Conservation (phyloP, 2,329 filamentous ascomycete species). For the Leptographium galeiforme region DNA sequence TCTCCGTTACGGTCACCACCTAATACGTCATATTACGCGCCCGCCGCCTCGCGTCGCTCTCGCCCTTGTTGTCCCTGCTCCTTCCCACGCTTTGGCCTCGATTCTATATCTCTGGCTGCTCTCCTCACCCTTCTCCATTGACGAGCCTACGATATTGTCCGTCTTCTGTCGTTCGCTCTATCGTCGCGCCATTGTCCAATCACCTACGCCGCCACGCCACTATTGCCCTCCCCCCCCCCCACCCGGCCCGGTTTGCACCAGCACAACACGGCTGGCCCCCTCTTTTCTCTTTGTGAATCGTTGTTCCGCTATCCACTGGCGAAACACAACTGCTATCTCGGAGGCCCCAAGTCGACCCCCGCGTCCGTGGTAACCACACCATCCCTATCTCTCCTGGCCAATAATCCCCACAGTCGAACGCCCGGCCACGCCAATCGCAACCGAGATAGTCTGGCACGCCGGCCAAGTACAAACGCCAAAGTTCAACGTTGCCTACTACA, state of each 20-base stretch:
- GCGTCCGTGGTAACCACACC: not conserved
- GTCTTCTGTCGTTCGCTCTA: not conserved
- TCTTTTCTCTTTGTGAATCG: not conserved
- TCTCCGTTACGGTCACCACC: not conserved
- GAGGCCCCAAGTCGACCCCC: not conserved
- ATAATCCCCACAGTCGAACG: not conserved
- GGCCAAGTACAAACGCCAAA: not conserved
- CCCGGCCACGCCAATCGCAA: not conserved
- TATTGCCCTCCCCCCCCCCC: not conserved
- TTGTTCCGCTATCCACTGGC: not conserved
- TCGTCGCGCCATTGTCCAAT: not conserved
- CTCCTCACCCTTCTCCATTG: not conserved
- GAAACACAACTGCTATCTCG: not conserved
- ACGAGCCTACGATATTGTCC: not conserved
- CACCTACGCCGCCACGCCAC: not conserved
- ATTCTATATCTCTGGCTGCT: not conserved
- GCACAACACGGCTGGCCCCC: not conserved
- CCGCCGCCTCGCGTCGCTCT: not conserved
- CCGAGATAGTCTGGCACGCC: conserved; percentile 1
- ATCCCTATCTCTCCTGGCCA: not conserved
- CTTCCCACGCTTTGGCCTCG: not conserved
- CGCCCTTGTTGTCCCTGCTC: not conserved
- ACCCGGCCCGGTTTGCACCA: not conserved
- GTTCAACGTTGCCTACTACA: not conserved
- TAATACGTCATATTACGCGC: not conserved